A percentile compares a stretch with the other conserved stretches of the same genome.
These are phyloP conservation scores for Arthrinium phaeospermum DNA, from an alignment of 2,329 filamentous ascomycete genomes.

Conservation along the genomic window DNA sequence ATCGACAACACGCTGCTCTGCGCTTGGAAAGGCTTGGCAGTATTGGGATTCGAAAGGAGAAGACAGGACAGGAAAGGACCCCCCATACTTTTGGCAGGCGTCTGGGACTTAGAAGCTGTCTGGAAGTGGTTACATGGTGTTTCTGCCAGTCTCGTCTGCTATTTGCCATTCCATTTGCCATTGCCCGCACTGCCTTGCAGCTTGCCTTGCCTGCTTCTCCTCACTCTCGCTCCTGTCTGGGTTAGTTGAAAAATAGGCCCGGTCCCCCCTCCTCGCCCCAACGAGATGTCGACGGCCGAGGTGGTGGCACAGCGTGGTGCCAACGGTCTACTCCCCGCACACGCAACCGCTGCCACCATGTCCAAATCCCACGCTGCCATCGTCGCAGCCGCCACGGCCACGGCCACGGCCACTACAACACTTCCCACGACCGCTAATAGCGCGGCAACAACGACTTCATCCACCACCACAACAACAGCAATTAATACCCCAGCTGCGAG, in stretches of 20 bases:
- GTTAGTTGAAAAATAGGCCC: not conserved
- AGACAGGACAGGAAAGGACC: conserved; percentile 26
- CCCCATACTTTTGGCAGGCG: not conserved
- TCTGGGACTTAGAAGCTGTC: not conserved
- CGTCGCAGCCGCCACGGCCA: conserved; percentile 21
- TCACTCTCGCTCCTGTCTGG: not conserved
- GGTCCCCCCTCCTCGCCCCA: conserved; percentile 20
- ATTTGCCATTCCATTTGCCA: not conserved
- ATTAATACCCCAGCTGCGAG: conserved; percentile 24
- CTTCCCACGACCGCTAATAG: not conserved
- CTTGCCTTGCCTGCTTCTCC: not conserved
- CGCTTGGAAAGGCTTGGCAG: not conserved
- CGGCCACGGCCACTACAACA: conserved; percentile 23
- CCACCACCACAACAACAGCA: conserved; percentile 27
- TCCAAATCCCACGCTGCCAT: conserved; percentile 15
- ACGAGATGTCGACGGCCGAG: conserved; percentile 40
- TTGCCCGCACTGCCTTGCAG: not conserved
- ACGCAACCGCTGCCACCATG: conserved; percentile 26
- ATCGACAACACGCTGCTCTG: not conserved
- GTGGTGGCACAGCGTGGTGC: conserved; percentile 40
- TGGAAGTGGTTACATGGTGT: conserved; percentile 15
- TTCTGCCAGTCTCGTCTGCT: conserved; percentile 11
- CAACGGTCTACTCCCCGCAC: conserved; percentile 35
- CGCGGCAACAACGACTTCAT: conserved; percentile 25
- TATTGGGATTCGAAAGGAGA: conserved; percentile 29